Conservation (phyloP, 2,329 filamentous ascomycete genomes). For the Aspergillus piperis region DNA sequence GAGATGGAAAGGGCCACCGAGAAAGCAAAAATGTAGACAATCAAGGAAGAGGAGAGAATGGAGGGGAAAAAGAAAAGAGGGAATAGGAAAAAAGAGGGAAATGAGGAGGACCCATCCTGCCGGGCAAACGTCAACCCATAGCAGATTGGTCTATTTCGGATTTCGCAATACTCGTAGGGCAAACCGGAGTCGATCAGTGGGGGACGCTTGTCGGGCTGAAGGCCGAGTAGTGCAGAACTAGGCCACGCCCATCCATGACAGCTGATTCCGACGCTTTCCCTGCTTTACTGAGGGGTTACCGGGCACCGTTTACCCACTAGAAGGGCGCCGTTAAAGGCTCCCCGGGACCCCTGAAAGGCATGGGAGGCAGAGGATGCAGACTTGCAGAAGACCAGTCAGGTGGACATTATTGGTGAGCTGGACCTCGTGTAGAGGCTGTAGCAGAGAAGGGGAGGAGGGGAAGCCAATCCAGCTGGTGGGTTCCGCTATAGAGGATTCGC, state of each 20-base stretch:
- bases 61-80: constrained; percentile 1
- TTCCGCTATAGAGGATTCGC: background rate
- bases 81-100: background rate
- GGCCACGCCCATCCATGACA: background rate
- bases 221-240: constrained; percentile 1
- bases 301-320: background rate
- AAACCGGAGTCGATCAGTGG: constrained; percentile 10
- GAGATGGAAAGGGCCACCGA: background rate
- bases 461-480: background rate
- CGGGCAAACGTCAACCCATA: background rate
- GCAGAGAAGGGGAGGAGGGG: background rate
- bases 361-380: background rate
- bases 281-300: background rate
- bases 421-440: background rate
- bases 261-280: background rate
- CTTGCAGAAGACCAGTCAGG: background rate
- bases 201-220: constrained; percentile 7
- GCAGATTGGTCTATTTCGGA: constrained; percentile 1
- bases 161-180: constrained; percentile 3
- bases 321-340: background rate
- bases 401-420: background rate
- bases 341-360: background rate
- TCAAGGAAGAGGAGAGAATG: constrained; percentile 4
- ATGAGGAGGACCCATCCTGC: background rate
- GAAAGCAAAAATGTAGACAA: constrained; percentile 1